Percentiles rank a stretch among this genome's conserved stretches.
These are phyloP conservation scores for Kalanchoe fedtschenkoi DNA, from an alignment of 164 flowering plant genomes.

Conservation along the genomic window DNA sequence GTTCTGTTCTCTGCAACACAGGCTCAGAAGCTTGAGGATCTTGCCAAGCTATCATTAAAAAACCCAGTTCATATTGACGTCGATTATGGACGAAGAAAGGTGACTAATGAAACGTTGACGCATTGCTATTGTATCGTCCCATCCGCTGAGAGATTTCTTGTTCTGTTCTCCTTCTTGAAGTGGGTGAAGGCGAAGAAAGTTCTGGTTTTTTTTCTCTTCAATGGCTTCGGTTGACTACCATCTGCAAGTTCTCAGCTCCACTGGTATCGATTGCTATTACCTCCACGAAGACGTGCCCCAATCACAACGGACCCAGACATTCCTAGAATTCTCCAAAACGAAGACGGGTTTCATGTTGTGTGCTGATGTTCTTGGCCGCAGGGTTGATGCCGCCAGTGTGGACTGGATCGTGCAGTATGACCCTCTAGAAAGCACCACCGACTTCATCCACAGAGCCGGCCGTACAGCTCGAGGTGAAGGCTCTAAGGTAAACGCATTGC, in stretches of 20 bases:
- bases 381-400: constrained; percentile 93
- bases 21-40: constrained; percentile 4
- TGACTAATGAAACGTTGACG: constrained; percentile 82
- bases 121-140: constrained; percentile 91
- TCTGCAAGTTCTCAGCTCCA: constrained; percentile 69
- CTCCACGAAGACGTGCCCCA: constrained; percentile 95
- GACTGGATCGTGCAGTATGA: constrained; percentile 98
- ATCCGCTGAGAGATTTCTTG: constrained; percentile 62
- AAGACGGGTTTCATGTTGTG: constrained; percentile 81
- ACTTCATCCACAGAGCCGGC: constrained; percentile 93
- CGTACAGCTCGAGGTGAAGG: constrained; percentile 99
- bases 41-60: neutral
- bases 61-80: neutral
- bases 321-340: constrained; percentile 85
- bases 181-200: constrained; percentile 77
- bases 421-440: constrained; percentile 98
- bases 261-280: constrained; percentile 64
- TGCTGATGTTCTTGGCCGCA: constrained; percentile 98
- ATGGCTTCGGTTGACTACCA: constrained; percentile 90
- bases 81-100: neutral
- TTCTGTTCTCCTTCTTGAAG: constrained; percentile 79
- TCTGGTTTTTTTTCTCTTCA: constrained; percentile 97
- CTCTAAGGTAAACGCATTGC: constrained; percentile 75
- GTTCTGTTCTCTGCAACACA: constrained; percentile 4
- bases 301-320: constrained; percentile 76